Base-by-base conservation (phyloP, 495 filamentous ascomycete species). In the Polyplosphaeria fusca region DNA sequence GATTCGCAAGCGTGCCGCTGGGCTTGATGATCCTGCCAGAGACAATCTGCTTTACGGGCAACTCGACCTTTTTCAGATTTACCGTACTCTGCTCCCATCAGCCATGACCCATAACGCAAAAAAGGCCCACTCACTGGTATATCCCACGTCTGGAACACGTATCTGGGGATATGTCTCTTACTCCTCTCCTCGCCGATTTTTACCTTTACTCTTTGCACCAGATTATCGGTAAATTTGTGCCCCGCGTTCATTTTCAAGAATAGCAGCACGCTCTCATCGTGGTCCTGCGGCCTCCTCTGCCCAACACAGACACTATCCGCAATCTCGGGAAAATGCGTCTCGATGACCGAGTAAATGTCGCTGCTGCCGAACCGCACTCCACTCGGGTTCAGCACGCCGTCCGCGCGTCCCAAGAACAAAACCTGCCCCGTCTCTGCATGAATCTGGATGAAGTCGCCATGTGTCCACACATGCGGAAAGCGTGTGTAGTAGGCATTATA, bases 331-430 rank as follows among this genome's bases (percentile, higher is more conserved):
- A 90, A 89, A 48, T 79, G 68, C 42, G 76, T 73, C 67, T 92
- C 88, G 20, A 91, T 69, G 3, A 90, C 84, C 18, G 74, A 73
- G 70, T 92, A 92, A 41, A 92, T 85, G 69, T 92, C 88, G 4
- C 89, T 86, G 38, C 82, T 86, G 14, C 91, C 91, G 61, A 96
- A 96, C 28, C 91, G 75, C 9, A 96, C 88, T 0, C 91, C 91
- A 9, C 79, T 82, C 0, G 91, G 91, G 70, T 96, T 96, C 25
- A 96, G 73, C 37, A 95, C 89, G 3, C 91, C 91, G 65, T 96
- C 91, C 19, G 90, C 91, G 46, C 91, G 81, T 35, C 91, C 91
- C 39, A 87, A 79, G 67, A 92, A 86, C 26, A 79, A 68, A 13
- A 91, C 66, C 50, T 81, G 78, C 24, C 77, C 75, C 11, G 87